These are phyloP conservation scores for Parastagonospora avenae DNA, from an alignment of 2,329 filamentous ascomycete genomes.

Conservation along the genomic window DNA sequence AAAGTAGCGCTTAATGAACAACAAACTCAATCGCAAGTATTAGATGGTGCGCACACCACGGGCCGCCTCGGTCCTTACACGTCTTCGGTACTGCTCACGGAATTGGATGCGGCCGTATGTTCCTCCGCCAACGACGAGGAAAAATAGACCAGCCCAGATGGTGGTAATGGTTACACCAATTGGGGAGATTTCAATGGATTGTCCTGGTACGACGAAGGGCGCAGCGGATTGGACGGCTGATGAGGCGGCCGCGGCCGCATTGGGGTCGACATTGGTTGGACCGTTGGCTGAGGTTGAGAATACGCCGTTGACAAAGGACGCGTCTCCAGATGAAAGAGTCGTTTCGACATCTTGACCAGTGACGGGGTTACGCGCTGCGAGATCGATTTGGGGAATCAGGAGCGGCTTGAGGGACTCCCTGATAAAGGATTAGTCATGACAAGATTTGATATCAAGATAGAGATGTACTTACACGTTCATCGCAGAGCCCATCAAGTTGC, in stretches of 20 bases:
- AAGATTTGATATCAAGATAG: background rate
- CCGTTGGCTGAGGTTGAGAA: slow-evolving; percentile 63
- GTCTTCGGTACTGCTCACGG: slow-evolving; percentile 65
- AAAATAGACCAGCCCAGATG: slow-evolving; percentile 63
- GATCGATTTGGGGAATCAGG: slow-evolving; percentile 70
- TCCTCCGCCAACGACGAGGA: slow-evolving; percentile 64
- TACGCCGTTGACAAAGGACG: slow-evolving; percentile 72
- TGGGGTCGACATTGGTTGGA: slow-evolving; percentile 54
- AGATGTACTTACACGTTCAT: slow-evolving; percentile 64
- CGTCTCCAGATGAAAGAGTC: slow-evolving; percentile 68
- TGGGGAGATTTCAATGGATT: slow-evolving; percentile 71
- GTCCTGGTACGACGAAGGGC: slow-evolving; percentile 72
- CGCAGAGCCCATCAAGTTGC: slow-evolving; percentile 57
- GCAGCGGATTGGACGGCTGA: slow-evolving; percentile 47
- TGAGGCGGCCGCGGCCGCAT: slow-evolving; percentile 46
- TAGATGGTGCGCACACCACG: slow-evolving; percentile 44
- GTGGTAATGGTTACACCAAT: slow-evolving; percentile 70
- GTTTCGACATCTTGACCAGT: slow-evolving; percentile 62
- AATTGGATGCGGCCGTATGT: slow-evolving; percentile 71
- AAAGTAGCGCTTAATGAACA: background rate
- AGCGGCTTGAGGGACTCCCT: slow-evolving; percentile 66
- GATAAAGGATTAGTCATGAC: slow-evolving; percentile 15
- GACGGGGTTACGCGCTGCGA: slow-evolving; percentile 60
- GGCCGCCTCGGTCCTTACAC: slow-evolving; percentile 51
- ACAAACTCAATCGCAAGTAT: slow-evolving; percentile 3